Evolutionary conservation across 2,329 filamentous ascomycete genomes (phyloP).

Genomic region (Fusarium tuaranense): DNA sequence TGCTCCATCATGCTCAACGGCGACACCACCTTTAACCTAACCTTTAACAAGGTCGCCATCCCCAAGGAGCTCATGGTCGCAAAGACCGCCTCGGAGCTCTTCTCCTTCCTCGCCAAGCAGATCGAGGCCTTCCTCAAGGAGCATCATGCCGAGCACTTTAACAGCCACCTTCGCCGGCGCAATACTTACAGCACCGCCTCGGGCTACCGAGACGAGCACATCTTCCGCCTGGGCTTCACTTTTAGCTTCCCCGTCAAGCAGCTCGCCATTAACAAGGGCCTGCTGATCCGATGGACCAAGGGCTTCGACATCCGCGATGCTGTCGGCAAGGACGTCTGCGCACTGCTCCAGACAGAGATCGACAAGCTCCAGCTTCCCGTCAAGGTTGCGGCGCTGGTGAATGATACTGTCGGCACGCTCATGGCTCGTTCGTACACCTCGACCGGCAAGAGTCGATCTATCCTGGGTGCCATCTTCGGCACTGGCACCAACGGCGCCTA

Average conservation of each 20-base stretch:
- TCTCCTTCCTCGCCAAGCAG: slow-evolving; percentile 91
- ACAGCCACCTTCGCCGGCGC: slow-evolving; percentile 74
- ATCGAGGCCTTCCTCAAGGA: slow-evolving; percentile 88
- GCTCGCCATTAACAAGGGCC: slow-evolving; percentile 93
- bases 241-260: slow-evolving; percentile 98
- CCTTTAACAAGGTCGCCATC: slow-evolving; percentile 91
- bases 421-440: slow-evolving; percentile 98
- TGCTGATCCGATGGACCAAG: slow-evolving; percentile 97
- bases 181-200: slow-evolving; percentile 69
- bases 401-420: slow-evolving; percentile 96
- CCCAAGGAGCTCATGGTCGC: slow-evolving; percentile 92
- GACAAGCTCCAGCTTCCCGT: slow-evolving; percentile 89
- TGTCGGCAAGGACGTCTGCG: slow-evolving; percentile 93
- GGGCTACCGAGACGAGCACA: slow-evolving; percentile 76
- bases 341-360: slow-evolving; percentile 88
- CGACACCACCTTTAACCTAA: slow-evolving; percentile 94
- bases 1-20: slow-evolving; percentile 95
- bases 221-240: slow-evolving; percentile 97
- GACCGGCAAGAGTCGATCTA: slow-evolving; percentile 84
- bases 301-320: slow-evolving; percentile 98
- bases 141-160: slow-evolving; percentile 90
- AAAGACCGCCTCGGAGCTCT: slow-evolving; percentile 86
- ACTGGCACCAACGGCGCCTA: slow-evolving; percentile 98
- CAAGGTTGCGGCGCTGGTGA: slow-evolving; percentile 94
- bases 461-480: slow-evolving; percentile 97